Evolutionary conservation across 192 early-diverging fungal species (phyloP).

Genomic region (Phycomyces blakesleeanus): DNA sequence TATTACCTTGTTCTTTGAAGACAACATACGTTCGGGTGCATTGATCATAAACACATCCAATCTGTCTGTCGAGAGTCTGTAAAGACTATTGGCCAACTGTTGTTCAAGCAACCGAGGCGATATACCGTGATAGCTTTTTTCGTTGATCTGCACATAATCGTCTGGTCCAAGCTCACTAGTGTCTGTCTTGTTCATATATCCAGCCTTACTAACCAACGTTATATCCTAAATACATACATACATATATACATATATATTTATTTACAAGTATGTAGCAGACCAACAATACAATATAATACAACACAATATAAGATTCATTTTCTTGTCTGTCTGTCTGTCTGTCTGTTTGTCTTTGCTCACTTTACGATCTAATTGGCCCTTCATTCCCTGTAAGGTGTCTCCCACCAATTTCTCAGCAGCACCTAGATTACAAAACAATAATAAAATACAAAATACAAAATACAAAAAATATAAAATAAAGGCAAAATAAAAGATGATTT

Average conservation of each 20-base stretch:
- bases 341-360: too few species aligned
- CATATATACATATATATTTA: too few species aligned
- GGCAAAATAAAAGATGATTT: too few species aligned
- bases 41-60: slow-evolving; percentile 77
- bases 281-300: background rate
- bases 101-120: slow-evolving; percentile 54
- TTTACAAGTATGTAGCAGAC: too few species aligned
- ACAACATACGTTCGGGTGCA: slow-evolving; percentile 69
- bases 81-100: slow-evolving; percentile 53
- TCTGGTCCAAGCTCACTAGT: slow-evolving; percentile 8
- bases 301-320: too few species aligned
- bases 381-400: slow-evolving; percentile 31
- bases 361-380: background rate
- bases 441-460: too few species aligned
- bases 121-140: slow-evolving; percentile 58
- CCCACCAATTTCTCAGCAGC: slow-evolving; percentile 59
- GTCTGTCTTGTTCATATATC: slow-evolving; percentile 38
- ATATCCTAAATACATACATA: too few species aligned
- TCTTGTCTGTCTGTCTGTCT: too few species aligned
- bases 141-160: slow-evolving; percentile 42
- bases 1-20: slow-evolving; percentile 39
- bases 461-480: background rate
- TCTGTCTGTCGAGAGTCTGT: slow-evolving; percentile 47
- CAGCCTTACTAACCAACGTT: slow-evolving; percentile 48
- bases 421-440: slow-evolving; percentile 30